A percentile compares a stretch with the other conserved stretches of the same genome.
phyloP scores from a whole-genome alignment of 208 protist species.

The Phytomonas francai region DNA sequence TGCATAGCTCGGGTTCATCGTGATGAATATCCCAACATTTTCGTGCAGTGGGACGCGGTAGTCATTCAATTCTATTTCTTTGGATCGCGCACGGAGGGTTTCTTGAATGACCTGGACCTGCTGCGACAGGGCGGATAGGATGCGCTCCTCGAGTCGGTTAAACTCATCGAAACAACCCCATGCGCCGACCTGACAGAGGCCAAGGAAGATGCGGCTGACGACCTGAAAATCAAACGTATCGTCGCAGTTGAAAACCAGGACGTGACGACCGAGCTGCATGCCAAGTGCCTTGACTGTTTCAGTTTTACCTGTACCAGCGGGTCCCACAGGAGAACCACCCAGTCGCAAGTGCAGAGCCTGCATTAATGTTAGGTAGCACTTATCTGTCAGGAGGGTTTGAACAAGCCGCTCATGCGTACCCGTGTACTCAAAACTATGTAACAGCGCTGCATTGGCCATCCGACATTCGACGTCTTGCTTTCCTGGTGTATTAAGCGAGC shows the following conservation, averaged over 20 bases:
- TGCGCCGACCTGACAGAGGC: slow-evolving; percentile 98
- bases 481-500: not conserved
- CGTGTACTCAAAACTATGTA: slow-evolving; percentile 99
- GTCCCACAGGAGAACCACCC: slow-evolving; percentile 97
- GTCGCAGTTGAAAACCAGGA: slow-evolving; percentile 99
- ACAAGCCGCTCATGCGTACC: slow-evolving; percentile 96
- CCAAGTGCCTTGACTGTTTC: slow-evolving; percentile 99
- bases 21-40: slow-evolving; percentile 98
- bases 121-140: slow-evolving; percentile 99
- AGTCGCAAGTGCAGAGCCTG: slow-evolving; percentile 96
- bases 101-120: slow-evolving; percentile 99
- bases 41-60: slow-evolving; percentile 85
- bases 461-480: slow-evolving; percentile 78
- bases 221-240: slow-evolving; percentile 98
- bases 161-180: slow-evolving; percentile 99
- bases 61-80: slow-evolving; percentile 89
- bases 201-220: slow-evolving; percentile 98
- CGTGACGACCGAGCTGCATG: slow-evolving; percentile 95
- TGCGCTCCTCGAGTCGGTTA: slow-evolving; percentile 98
- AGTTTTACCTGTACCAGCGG: slow-evolving; percentile 98
- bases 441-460: slow-evolving; percentile 95
- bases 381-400: slow-evolving; percentile 98
- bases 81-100: slow-evolving; percentile 46
- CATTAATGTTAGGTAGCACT: slow-evolving; percentile 98
- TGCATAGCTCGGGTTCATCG: slow-evolving; percentile 99